Conservation (phyloP, 192 early-diverging fungal genomes). For the Mortierella alpina region DNA sequence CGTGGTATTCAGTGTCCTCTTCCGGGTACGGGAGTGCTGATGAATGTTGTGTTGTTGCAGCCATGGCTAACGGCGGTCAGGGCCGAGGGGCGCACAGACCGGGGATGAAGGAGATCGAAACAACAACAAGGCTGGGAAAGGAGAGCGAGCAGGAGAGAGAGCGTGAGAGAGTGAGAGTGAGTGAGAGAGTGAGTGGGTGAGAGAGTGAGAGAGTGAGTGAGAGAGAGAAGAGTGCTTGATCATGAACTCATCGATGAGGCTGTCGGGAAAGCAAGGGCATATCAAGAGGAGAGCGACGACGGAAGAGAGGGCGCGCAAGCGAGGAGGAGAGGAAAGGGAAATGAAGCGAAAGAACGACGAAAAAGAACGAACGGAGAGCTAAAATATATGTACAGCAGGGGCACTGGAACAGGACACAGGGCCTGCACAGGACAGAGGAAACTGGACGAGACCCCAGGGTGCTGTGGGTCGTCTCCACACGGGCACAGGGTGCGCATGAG, state of each 20-base stretch:
- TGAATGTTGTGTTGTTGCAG: neutral
- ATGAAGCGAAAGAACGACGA: neutral
- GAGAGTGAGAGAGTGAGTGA: neutral
- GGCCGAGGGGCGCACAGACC: neutral
- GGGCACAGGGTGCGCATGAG: no score
- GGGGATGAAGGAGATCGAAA: neutral
- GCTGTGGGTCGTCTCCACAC: no score
- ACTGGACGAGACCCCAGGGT: no score
- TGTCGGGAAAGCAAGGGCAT: neutral
- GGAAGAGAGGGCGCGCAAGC: neutral
- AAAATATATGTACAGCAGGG: neutral
- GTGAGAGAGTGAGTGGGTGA: neutral
- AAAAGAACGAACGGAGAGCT: neutral
- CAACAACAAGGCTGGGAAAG: neutral
- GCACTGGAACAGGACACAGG: neutral
- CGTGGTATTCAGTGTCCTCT: constrained; percentile 32
- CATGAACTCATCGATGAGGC: neutral
- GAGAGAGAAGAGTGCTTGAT: constrained; percentile 3
- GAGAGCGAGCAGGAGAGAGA: neutral
- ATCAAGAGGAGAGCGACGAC: neutral
- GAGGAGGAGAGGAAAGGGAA: neutral
- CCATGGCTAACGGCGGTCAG: no score
- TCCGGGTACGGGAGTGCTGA: constrained; percentile 9
- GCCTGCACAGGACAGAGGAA: no score
- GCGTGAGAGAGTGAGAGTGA: neutral